phyloP scores from a whole-genome alignment of 192 early-diverging fungal species.

The Podila epicladia region DNA sequence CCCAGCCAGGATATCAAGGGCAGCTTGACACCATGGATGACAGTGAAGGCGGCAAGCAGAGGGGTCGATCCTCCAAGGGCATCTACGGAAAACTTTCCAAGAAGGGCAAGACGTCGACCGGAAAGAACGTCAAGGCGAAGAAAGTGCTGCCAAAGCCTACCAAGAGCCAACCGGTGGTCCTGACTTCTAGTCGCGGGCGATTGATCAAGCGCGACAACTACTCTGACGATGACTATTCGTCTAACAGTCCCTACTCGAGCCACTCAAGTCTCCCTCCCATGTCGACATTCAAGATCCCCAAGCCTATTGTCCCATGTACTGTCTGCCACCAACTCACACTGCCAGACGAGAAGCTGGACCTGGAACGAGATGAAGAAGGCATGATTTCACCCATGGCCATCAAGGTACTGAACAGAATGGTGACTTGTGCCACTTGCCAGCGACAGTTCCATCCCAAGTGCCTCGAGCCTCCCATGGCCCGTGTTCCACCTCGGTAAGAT shows the following conservation, averaged over 20 bases:
- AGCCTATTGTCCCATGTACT: slow-evolving; percentile 32
- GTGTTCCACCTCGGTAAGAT: slow-evolving; percentile 47
- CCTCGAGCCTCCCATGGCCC: slow-evolving; percentile 43
- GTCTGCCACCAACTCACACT: slow-evolving; percentile 45
- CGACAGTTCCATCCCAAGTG: slow-evolving; percentile 49
- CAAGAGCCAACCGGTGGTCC: slow-evolving; percentile 17
- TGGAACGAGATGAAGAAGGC: slow-evolving; percentile 33
- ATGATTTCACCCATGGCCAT: slow-evolving; percentile 35
- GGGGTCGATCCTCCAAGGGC: slow-evolving; percentile 40
- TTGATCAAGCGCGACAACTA: slow-evolving; percentile 34
- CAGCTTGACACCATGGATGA: slow-evolving; percentile 37
- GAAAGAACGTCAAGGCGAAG: slow-evolving; percentile 48
- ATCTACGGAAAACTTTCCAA: slow-evolving; percentile 36
- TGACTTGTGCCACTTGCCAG: slow-evolving; percentile 39
- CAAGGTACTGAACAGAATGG: slow-evolving; percentile 47
- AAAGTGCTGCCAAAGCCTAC: slow-evolving; percentile 45
- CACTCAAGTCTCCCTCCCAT: slow-evolving; percentile 1
- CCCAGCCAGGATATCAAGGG: slow-evolving; percentile 19
- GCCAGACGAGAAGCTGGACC: slow-evolving; percentile 36
- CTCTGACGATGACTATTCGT: neutral
- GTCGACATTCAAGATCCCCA: slow-evolving; percentile 10
- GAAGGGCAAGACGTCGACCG: slow-evolving; percentile 7
- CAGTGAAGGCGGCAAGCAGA: slow-evolving; percentile 33
- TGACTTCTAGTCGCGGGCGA: slow-evolving; percentile 45
- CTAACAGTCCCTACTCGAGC: neutral